Base-by-base conservation (phyloP, 2,329 filamentous ascomycete genomes). In the Colletotrichum truncatum region DNA sequence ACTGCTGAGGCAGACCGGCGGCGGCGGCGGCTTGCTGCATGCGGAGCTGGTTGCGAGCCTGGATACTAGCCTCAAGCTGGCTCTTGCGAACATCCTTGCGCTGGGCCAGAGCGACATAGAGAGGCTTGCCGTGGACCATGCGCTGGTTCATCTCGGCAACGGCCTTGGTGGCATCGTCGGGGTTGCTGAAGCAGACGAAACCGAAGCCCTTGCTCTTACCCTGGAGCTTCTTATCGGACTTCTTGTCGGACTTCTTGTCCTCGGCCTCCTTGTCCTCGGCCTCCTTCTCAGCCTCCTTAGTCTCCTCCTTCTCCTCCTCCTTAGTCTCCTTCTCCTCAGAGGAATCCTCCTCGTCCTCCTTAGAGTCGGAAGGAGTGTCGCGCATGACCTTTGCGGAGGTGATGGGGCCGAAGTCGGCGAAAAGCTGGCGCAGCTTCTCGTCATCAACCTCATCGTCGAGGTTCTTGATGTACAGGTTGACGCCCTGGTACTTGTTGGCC, bases 141-240 rank as follows among this genome's bases (percentile, higher is more conserved):
- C 96, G 94, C 87, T 98, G 95, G 87, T 99, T 99, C 93, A 98
- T 98, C 82, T 99, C 96, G 67, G 94, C 94, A 70, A 99, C 95
- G 70, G 96, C 96, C 89, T 98, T 98, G 84, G 95, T 98, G 71
- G 96, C 96, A 80, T 99, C 96, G 75, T 99, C 96, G 67, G 96
- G 94, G 87, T 97, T 98, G 88, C 93, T 96, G 87, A 99, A 99
- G 92, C 96, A 99, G 77, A 99, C 96, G 81, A 99, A 99, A 74
- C 96, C 96, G 79, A 99, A 99, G 79, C 96, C 96, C 88, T 98
- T 99, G 91, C 94, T 97, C 92, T 98, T 98, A 80, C 96, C 96
- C 6, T 56, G 63, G 67, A 97, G 87, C 83, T 87, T 89, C 80
- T 86, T 87, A 69, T 89, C 86, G 30, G 81, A 76, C 74, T 85